Percentiles rank a stretch among this genome's conserved stretches.
Conservation (phyloP, 192 early-diverging fungal genomes). For the Rhizoclosmatium globosum region DNA sequence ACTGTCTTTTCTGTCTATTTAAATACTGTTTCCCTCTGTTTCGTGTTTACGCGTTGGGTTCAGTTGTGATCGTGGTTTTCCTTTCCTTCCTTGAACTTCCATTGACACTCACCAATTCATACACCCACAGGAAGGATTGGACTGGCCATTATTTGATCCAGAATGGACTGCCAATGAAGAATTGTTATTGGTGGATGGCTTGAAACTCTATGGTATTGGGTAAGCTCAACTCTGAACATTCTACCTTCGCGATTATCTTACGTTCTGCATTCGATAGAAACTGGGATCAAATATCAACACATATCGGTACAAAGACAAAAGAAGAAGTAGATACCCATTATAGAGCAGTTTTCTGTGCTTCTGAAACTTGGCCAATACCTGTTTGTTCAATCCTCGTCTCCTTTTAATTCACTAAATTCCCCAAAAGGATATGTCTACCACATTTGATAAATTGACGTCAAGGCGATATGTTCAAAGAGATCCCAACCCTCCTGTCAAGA, state of each 20-base stretch:
- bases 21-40: background rate
- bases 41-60: background rate
- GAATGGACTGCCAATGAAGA: constrained; percentile 98
- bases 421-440: constrained; percentile 68
- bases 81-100: background rate
- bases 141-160: constrained; percentile 88
- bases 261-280: constrained; percentile 54
- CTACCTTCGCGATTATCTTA: background rate
- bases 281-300: constrained; percentile 94
- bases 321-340: constrained; percentile 93
- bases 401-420: background rate
- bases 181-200: constrained; percentile 88
- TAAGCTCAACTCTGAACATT: background rate
- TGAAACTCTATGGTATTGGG: constrained; percentile 92
- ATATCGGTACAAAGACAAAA: constrained; percentile 89
- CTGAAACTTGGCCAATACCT: constrained; percentile 84
- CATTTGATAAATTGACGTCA: constrained; percentile 63
- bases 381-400: constrained; percentile 45
- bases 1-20: background rate
- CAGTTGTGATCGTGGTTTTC: background rate
- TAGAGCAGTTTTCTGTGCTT: constrained; percentile 79
- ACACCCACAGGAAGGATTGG: constrained; percentile 69
- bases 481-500: constrained; percentile 35
- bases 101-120: background rate
- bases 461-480: constrained; percentile 28